Percentiles rank a stretch among this genome's conserved stretches.
phyloP scores from a whole-genome alignment of 306 rosid species.

The Sindora glabra region DNA sequence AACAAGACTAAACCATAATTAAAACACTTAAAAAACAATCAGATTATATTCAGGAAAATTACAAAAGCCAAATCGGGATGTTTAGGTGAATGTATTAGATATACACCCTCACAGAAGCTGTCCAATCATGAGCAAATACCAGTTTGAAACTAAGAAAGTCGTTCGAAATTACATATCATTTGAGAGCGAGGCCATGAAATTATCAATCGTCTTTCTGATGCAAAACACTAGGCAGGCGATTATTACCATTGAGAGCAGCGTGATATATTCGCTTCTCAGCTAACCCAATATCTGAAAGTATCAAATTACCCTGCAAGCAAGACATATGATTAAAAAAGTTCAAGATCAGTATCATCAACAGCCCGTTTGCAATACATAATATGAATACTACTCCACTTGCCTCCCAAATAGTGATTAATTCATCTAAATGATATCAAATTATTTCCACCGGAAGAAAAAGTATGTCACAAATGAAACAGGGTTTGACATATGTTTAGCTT shows the following conservation, averaged over 20 bases:
- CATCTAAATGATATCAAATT: no score
- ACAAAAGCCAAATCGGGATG: slow-evolving; percentile 12
- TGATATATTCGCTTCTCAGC: no score
- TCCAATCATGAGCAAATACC: slow-evolving; percentile 24
- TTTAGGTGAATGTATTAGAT: neutral
- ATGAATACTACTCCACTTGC: no score
- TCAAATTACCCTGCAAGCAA: slow-evolving; percentile 67
- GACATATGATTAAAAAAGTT: slow-evolving; percentile 4
- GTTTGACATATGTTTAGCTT: no score
- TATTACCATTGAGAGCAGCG: no score
- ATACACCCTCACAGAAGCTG: slow-evolving; percentile 14
- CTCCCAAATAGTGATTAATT: no score
- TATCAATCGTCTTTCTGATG: slow-evolving; percentile 79
- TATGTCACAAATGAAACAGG: no score
- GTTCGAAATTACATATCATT: slow-evolving; percentile 32
- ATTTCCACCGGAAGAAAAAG: no score
- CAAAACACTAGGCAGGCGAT: slow-evolving; percentile 58
- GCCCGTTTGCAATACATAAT: no score
- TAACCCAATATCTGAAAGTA: slow-evolving; percentile 63
- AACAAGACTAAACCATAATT: slow-evolving; percentile 5
- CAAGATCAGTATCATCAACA: no score
- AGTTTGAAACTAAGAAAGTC: slow-evolving; percentile 26
- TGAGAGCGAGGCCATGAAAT: slow-evolving; percentile 47
- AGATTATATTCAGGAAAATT: neutral
- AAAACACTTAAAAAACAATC: neutral